Base-by-base conservation (phyloP, 2,329 filamentous ascomycete genomes). In the Didymellaceae sp. region DNA sequence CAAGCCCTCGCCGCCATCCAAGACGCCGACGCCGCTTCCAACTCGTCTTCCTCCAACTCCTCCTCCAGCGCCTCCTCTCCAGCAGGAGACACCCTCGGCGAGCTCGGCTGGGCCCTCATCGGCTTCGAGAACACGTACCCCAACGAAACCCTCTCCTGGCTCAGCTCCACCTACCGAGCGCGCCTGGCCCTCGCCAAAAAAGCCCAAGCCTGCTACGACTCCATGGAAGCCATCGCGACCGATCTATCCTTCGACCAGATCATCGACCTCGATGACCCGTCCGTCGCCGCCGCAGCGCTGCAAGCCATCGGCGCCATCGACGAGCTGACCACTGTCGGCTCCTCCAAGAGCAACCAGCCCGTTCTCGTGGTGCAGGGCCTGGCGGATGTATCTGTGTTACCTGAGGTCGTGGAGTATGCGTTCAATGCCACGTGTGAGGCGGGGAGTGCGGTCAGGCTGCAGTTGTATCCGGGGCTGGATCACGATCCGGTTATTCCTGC, bases 371-470 rank as follows among this genome's bases (percentile, higher is more conserved):
- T 40, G 5, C 40, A 45, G 32, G 40, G 33, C 11, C 13, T 45
- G 4, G 22, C 14, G 9, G 40, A 45, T 14, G 30, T 20, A 1
- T 44, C 47, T 1, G 47, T 45, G 4, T 21, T 44, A 9, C 47
- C 47, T n/a, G 32, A 38, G 13, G 33, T 50, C 1, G 30, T 37
- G 3, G 40, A 44, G n/a, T 28, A 30, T 14, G 47, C 47, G 7
- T 45, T 32, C 22, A 38, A 45, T 3, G 16, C 16, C 11, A 39
- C 39, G 4, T 45, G 33, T 22, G 21, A 50, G n/a, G 20, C 34
- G 3, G 40, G 47, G 4, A 44, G 34, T 34, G 34, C 18, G n/a
- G 47, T 50, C 5, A 33, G 45, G 22, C 20, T 50, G 34, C 31
- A 31, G 13, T 14, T 44, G 1, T 44, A 50, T n/a, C 24, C 24